Base-by-base conservation (phyloP, 768 basidiomycete species). In the Gloeostereum incarnatum region DNA sequence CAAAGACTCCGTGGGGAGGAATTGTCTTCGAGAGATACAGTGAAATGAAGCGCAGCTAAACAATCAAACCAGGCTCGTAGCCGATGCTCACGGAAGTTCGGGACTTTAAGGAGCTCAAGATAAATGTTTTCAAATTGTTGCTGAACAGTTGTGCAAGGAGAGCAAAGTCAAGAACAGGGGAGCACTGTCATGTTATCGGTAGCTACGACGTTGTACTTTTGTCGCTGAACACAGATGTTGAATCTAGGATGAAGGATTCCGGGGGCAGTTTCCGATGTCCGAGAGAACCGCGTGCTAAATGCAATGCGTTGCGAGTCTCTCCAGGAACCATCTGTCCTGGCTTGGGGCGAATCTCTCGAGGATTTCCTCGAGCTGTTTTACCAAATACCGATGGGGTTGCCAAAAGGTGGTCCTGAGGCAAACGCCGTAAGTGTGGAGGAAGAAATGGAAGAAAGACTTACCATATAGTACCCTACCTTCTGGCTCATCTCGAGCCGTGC, bases 381-480 rank as follows among this genome's bases (percentile, higher is more conserved):
- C 53, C 21, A 51, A 38, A 59, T 6, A 66, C 71, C 38, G 81
- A 49, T 0, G 84, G 82, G 35, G 70, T 69, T 1, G 84, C 85
- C 32, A 88, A 52, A 22, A 87, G 55, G 24, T 72, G 70, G 44
- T 84, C 81, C 85, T 87, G 45, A 33, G 29, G 45, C 47, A 38
- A 51, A 31, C 23, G 16, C 33, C 39, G 30, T 42, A 42, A 39
- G 42, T 38, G 26, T 30, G 31, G 25, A 37, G 17, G 19, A 36
- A 27, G 9, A 17, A 34, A n/a, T 38, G 11, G 38, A 6, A 22
- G 22, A 17, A 24, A 25, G 19, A 67, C 82, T 49, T 50, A 88
- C 87, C 44, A 80, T 71, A 55, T 89, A 78, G 31, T 70, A 65
- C 20, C 65, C 62, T 4, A 77, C 80, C 51, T 79, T 82, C 44